Conservation (phyloP, 257 asterid genomes). For the Solanum verrucosum region DNA sequence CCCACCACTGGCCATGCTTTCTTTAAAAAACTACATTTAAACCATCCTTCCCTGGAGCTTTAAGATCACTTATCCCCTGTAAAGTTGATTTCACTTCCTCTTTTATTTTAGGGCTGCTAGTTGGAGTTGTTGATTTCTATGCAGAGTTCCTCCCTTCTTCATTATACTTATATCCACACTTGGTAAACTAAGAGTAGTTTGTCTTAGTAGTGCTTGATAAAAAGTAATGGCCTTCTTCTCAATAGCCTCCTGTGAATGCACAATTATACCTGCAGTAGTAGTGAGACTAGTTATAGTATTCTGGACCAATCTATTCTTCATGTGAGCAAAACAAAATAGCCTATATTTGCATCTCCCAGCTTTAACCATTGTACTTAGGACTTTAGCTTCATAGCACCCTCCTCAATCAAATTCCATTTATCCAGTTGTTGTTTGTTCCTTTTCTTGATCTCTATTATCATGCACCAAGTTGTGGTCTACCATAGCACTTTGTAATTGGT, state of each 20-base stretch:
- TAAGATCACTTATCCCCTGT: not conserved
- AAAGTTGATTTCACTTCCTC: not conserved
- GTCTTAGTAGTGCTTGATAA: not conserved
- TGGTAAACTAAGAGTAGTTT: not conserved
- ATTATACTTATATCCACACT: not conserved
- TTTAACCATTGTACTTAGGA: not conserved
- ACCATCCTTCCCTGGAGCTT: not conserved
- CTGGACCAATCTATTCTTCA: not conserved
- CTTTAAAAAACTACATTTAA: no score
- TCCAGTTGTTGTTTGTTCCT: accelerated
- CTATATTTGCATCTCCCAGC: not conserved
- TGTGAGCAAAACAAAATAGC: not conserved
- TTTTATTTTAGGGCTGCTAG: not conserved
- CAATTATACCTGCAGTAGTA: not conserved
- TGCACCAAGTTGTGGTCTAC: not conserved
- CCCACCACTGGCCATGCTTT: not conserved
- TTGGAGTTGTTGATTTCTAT: not conserved
- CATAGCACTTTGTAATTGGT: no score
- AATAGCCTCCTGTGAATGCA: not conserved
- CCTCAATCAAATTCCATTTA: not conserved
- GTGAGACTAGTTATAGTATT: not conserved
- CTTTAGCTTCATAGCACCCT: not conserved
- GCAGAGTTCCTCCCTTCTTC: not conserved
- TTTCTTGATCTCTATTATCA: no score
- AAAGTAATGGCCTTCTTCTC: no score